Percentiles rank a stretch among this genome's conserved stretches.
Evolutionary conservation across 495 filamentous ascomycete species (phyloP).

Genomic region (Penicillium manginii): DNA sequence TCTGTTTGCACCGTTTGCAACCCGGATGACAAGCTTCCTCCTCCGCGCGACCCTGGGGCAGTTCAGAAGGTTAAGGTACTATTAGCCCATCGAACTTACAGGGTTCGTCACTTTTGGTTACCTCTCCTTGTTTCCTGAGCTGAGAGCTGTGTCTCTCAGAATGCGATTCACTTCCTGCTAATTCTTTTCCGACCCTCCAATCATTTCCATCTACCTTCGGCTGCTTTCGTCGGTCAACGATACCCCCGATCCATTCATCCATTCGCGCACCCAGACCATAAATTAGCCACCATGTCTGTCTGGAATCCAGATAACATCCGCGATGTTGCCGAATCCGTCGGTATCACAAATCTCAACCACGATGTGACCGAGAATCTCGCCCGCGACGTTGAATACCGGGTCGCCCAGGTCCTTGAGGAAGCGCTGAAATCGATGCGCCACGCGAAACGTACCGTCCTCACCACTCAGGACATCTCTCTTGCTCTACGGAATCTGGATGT

Average conservation of each 20-base stretch:
- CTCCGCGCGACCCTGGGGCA: constrained; percentile 1
- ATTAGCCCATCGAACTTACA: too few species aligned
- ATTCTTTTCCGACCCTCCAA: neutral
- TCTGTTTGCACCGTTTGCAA: too few species aligned
- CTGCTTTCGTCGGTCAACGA: neutral
- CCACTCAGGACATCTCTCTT: constrained; percentile 82
- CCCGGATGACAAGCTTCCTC: constrained; percentile 23
- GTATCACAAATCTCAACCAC: constrained; percentile 75
- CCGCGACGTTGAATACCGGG: constrained; percentile 92
- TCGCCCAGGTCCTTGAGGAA: constrained; percentile 90
- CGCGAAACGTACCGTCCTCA: constrained; percentile 77
- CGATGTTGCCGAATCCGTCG: constrained; percentile 94
- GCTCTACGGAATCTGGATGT: constrained; percentile 85
- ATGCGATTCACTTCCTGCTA: constrained; percentile 20
- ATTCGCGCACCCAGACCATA: constrained; percentile 3
- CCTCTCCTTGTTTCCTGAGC: neutral
- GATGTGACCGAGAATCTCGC: constrained; percentile 83
- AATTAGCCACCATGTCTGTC: constrained; percentile 53
- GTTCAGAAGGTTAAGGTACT: neutral
- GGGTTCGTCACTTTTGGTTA: neutral
- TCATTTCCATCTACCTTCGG: neutral
- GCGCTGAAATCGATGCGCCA: constrained; percentile 94
- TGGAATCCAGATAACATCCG: constrained; percentile 97
- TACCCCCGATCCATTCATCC: constrained; percentile 3
- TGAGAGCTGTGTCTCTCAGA: constrained; percentile 9